Base-by-base conservation (phyloP, 1,284 basidiomycete species). In the Volvariella surrecta region DNA sequence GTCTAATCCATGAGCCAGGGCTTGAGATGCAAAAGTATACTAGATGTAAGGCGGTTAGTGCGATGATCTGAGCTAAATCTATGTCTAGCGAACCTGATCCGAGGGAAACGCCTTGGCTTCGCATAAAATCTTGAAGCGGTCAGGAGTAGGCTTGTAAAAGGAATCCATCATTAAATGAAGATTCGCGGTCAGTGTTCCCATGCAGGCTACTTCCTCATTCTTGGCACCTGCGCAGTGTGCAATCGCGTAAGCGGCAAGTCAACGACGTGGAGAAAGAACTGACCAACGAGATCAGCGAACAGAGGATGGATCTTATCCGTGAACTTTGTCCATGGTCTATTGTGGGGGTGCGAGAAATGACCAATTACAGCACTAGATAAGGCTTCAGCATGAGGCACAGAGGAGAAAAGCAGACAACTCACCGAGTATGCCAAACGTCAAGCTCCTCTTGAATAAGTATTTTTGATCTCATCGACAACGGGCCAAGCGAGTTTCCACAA, bases 11-110 rank as follows among this genome's bases (percentile, higher is more conserved):
- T 91, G 90, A 41, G 88, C 69, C 42, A 68, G 62, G 31, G 79
- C 86, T 64, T 97, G 93, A 21, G 93, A 96, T 41, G 86, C 76
- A 54, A 98, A 89, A 16, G 95, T 96, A 60, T 99, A 99, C 92
- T 96, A 56, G 39, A 41, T 11, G 19, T 37, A 47, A 43, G 39
- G 32, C 7, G 22, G 40, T 19, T 34, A 32, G 45, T 47, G 31
- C 47, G 42, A 47, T 47, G 13, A 24, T 28, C 22, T 45, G 45
- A 49, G 48, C 44, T 48, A 39, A 49, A 28, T 46, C 37, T 47
- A 43, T 50, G 24, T 53, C 40, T 40, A 47, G 24, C 79, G 58
- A 50, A 85, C 87, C 67, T 91, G 87, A 72, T 99, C 95, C 52
- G 90, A 95, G 47, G 96, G 94, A 64, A 99, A 99, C 1, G 94